Base-by-base conservation (phyloP, 129 eudicot species). In the Artemisia tridentata region DNA sequence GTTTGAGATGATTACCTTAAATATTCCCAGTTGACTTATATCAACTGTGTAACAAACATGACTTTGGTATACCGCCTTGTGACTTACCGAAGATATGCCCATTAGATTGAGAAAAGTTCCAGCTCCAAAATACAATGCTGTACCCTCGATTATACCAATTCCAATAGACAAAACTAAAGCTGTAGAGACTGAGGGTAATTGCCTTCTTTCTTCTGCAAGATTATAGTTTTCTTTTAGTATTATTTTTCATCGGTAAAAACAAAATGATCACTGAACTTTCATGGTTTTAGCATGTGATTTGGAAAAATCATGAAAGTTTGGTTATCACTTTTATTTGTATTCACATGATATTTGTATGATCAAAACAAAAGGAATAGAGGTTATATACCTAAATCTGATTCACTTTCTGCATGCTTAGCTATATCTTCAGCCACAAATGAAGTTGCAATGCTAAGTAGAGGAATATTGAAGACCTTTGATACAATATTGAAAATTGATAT, bases 401-500 rank as follows among this genome's bases (percentile, higher is more conserved):
- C 82, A 65, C 56, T 54, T 2, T 59, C 68, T 61, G 78, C 75
- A 68, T 76, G 80, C 45, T 61, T 87, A 46, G 95, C 80, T 50
- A 84, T 77, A 75, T 87, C 95, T 87, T 87, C 95, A 9, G 95
- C 95, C 64, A 87, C 95, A 71, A 87, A 84, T 56, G 95, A 87
- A 74, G 95, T 87, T 38, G 95, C 85, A 70, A 87, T 88, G 63
- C 95, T 87, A 38, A 87, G 95, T 13, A 87, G 80, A 29, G 95
- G 95, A 67, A 87, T 87, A 65, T 87, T 87, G 87, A 87, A 87
- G 59, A 87, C 87, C 81, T 87, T 87, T 7, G 90, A 87, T 71
- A 87, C 71, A 16, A 87, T 87, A 81, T 87, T 87, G 78, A 87
- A 84, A 16, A 87, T 87, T 52, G 95, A 87, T 58, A 84, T 84